phyloP scores from a whole-genome alignment of 331 rosid genomes.

The Dryas integrifolia region DNA sequence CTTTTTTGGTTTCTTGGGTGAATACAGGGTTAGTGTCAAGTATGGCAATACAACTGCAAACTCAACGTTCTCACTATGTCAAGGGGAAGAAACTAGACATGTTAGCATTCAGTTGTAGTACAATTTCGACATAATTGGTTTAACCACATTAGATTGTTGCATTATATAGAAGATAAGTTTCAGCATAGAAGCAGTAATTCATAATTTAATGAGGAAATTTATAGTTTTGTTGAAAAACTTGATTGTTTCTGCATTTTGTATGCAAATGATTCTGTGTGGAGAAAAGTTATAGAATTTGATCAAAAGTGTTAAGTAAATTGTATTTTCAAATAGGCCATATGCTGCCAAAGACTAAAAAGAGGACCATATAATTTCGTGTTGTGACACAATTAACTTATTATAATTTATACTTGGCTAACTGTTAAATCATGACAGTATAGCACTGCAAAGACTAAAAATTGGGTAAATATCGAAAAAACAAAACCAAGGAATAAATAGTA shows the following conservation, averaged over 20 bases:
- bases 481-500: background rate
- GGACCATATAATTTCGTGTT: no score
- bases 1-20: slow-evolving; percentile 84
- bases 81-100: slow-evolving; percentile 71
- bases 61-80: slow-evolving; percentile 57
- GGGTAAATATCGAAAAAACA: slow-evolving; percentile 18
- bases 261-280: background rate
- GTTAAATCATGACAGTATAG: no score
- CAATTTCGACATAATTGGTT: background rate
- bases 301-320: no score
- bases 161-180: background rate
- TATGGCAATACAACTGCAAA: slow-evolving; percentile 41
- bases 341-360: no score
- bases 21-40: slow-evolving; percentile 43
- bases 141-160: background rate
- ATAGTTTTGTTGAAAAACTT: background rate
- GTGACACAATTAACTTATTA: no score
- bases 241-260: background rate
- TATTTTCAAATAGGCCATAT: no score
- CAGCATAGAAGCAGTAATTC: background rate
- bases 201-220: background rate
- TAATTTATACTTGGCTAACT: no score
- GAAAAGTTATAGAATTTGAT: no score
- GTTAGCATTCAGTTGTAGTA: slow-evolving; percentile 48
- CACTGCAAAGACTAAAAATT: background rate